These are phyloP conservation scores for Plasmodium vinckei DNA, from an alignment of 169 alveolate genomes.

Conservation along the genomic window DNA sequence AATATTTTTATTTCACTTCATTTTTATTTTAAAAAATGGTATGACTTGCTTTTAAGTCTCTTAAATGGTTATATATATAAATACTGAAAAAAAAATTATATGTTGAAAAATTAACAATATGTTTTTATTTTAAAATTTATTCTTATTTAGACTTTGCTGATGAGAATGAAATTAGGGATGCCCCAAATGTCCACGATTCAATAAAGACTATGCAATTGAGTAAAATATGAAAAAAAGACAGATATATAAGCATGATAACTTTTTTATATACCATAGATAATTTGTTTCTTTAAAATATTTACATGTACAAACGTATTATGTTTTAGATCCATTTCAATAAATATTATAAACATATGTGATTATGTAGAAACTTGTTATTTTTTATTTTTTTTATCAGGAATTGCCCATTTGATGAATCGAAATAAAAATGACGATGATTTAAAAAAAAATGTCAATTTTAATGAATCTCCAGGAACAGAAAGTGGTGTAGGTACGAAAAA, in stretches of 20 bases:
- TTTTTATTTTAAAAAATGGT: no score
- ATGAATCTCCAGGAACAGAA: constrained; percentile 1
- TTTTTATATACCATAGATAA: no score
- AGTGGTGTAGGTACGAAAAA: not conserved
- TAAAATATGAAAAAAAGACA: constrained; percentile 16
- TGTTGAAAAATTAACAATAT: not conserved
- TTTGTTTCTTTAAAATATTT: constrained; percentile 3
- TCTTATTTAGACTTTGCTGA: constrained; percentile 26
- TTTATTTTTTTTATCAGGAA: constrained; percentile 5
- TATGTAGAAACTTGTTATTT: not conserved
- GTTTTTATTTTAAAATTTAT: constrained; percentile 16
- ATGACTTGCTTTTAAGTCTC: no score
- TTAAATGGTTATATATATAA: not conserved
- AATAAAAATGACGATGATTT: constrained; percentile 11
- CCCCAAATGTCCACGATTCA: constrained; percentile 24
- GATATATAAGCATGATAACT: not conserved
- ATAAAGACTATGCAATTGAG: constrained; percentile 48
- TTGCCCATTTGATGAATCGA: constrained; percentile 27
- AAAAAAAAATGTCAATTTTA: constrained; percentile 40
- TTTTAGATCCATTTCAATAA: constrained; percentile 9
- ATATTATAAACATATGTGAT: not conserved
- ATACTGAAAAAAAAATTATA: not conserved
- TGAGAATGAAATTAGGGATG: constrained; percentile 4
- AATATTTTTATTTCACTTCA: no score
- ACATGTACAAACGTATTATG: not conserved